A percentile compares a stretch with the other conserved stretches of the same genome.
phyloP scores from a whole-genome alignment of 2,329 filamentous ascomycete species.

The Lasiodiplodia hormozganensis region DNA sequence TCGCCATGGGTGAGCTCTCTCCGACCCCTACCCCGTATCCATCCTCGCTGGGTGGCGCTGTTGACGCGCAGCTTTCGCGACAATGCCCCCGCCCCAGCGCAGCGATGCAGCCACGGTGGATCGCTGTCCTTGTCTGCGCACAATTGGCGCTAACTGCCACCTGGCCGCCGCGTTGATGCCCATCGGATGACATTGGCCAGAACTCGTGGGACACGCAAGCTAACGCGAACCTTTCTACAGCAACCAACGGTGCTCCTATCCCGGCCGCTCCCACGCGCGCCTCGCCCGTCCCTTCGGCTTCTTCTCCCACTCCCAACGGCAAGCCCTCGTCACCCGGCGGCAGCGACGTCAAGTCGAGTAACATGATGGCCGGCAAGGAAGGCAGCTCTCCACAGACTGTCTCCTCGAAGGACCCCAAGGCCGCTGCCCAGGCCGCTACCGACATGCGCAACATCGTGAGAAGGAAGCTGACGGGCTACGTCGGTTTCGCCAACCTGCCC shows the following conservation, averaged over 20 bases:
- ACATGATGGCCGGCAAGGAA: slow-evolving; percentile 58
- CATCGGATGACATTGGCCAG: slow-evolving; percentile 13
- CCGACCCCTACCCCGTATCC: slow-evolving; percentile 20
- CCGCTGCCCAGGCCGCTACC: slow-evolving; percentile 55
- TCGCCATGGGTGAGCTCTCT: slow-evolving; percentile 47
- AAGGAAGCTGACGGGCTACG: slow-evolving; percentile 97
- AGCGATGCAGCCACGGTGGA: background rate
- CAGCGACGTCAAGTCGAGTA: slow-evolving; percentile 62
- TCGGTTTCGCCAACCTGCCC: slow-evolving; percentile 97
- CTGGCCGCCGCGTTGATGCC: slow-evolving; percentile 12
- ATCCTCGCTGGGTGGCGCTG: background rate
- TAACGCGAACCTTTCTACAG: slow-evolving; percentile 38
- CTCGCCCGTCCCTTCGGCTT: slow-evolving; percentile 52
- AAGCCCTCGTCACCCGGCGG: slow-evolving; percentile 57
- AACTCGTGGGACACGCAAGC: slow-evolving; percentile 20
- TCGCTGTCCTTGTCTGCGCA: background rate
- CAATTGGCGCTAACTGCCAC: slow-evolving; percentile 19
- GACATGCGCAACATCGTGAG: slow-evolving; percentile 92
- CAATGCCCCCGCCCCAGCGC: slow-evolving; percentile 1
- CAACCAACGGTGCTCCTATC: slow-evolving; percentile 55
- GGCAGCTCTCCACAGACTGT: slow-evolving; percentile 64
- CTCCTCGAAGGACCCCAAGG: slow-evolving; percentile 69
- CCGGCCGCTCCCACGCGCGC: slow-evolving; percentile 48
- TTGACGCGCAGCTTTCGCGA: slow-evolving; percentile 7
- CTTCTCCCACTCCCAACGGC: slow-evolving; percentile 55